Evolutionary conservation across 2,329 filamentous ascomycete species (phyloP), one percentile per base, ranked within the genome.

Genomic region (Chalara sp.): DNA sequence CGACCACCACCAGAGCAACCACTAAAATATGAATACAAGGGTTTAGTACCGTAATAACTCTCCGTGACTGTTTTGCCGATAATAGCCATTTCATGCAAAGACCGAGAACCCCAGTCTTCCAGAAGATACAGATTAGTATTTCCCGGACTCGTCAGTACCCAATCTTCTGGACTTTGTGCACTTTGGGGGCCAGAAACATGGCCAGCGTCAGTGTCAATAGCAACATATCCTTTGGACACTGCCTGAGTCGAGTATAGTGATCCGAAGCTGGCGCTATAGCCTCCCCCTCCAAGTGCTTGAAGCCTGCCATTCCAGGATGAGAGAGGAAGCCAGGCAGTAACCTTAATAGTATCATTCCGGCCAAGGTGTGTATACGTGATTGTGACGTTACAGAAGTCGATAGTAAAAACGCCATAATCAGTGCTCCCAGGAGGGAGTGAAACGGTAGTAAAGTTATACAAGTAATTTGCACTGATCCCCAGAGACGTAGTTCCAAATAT

Each of bases 1-100:
- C 69, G 47, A 6, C 69, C 69, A 29, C 68, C 69, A 6, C 59
- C 65, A 12, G 66, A 69, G 52, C 69, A 71, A 6, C 69, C 68
- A 50, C 58, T 61, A 58, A 59, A 72, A 50, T 71, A 72, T 1
- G 66, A 70, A 50, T 64, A 69, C 2, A 60, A 55, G 0, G 66
- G 62, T 10, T 57, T 47, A 12, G 53, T 53, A 5, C 64, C 61
- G 53, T 68, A 72, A 50, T 63, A 72, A 6, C 59, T 57, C 33
- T 64, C 50, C 4, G 61, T 64, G 8, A 65, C 54, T 5, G 44
- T 51, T 50, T 72, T 72, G 6, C 63, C 67, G 6, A 71, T 56
- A 11, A 61, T 44, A n/a, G 58, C 57, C 40, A 51, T 54, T 10
- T 72, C 70, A 6, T 65, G 58, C 8, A 70, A 37, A 21, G 69